A percentile compares a stretch with the other conserved stretches of the same genome.
Evolutionary conservation across 495 filamentous ascomycete genomes (phyloP).

Genomic region (Neurospora terricola): DNA sequence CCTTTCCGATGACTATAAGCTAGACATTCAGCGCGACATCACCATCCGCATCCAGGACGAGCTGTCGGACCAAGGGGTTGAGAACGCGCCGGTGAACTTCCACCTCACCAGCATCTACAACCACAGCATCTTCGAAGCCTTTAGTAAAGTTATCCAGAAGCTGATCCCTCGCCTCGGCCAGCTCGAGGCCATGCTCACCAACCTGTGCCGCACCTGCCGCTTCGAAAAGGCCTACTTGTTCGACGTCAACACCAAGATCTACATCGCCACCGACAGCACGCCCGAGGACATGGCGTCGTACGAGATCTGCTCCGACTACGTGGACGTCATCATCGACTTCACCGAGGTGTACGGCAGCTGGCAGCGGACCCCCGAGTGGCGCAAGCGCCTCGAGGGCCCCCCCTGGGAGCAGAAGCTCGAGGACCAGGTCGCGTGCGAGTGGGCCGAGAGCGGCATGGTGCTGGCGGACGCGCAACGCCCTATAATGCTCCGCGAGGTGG

Average conservation of each 20-base stretch:
- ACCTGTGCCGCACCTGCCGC: slow-evolving; percentile 74
- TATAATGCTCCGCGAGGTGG: slow-evolving; percentile 84
- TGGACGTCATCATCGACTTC: slow-evolving; percentile 94
- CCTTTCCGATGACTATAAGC: slow-evolving; percentile 85
- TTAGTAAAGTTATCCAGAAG: slow-evolving; percentile 95
- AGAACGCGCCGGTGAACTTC: slow-evolving; percentile 85
- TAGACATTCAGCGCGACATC: slow-evolving; percentile 89
- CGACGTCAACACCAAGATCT: slow-evolving; percentile 94
- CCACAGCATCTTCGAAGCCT: slow-evolving; percentile 95
- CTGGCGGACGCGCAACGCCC: slow-evolving; percentile 67
- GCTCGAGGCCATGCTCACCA: slow-evolving; percentile 84
- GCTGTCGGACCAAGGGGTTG: slow-evolving; percentile 79
- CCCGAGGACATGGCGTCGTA: slow-evolving; percentile 90
- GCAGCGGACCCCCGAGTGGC: slow-evolving; percentile 40
- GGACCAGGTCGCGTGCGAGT: slow-evolving; percentile 49
- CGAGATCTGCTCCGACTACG: slow-evolving; percentile 95
- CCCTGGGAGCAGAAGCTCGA: slow-evolving; percentile 55
- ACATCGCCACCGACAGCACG: slow-evolving; percentile 88
- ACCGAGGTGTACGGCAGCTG: slow-evolving; percentile 85
- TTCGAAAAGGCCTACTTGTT: slow-evolving; percentile 98
- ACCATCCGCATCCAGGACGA: slow-evolving; percentile 96
- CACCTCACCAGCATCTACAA: slow-evolving; percentile 96
- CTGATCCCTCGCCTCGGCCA: slow-evolving; percentile 87
- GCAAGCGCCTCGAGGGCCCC: slow-evolving; percentile 47
- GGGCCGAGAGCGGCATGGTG: slow-evolving; percentile 71